Percentiles rank a stretch among this genome's conserved stretches.
Evolutionary conservation across 306 rosid species (phyloP).

Genomic region (Neltuma alba): DNA sequence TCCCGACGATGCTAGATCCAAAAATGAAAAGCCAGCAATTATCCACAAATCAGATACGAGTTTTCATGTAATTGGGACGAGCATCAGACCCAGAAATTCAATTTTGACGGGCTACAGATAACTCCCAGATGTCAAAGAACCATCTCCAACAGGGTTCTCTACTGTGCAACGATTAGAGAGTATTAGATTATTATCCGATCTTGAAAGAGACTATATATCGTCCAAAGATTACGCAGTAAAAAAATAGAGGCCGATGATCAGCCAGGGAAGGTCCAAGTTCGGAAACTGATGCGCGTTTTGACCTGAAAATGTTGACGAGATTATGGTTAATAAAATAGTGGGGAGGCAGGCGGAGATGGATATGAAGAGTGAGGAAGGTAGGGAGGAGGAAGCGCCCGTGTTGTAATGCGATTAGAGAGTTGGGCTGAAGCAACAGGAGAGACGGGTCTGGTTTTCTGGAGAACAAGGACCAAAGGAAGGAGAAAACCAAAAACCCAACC

Average conservation of each 20-base stretch:
- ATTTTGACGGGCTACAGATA: background rate
- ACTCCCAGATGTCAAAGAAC: constrained; percentile 20
- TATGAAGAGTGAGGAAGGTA: background rate
- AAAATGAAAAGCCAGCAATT: constrained; percentile 19
- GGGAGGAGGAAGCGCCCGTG: background rate
- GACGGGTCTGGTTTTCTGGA: background rate
- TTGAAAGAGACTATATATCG: background rate
- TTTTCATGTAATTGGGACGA: constrained; percentile 24
- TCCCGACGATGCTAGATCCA: constrained; percentile 22
- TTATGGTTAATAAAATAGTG: background rate
- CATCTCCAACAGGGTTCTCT: background rate
- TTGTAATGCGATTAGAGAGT: background rate
- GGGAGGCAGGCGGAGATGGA: background rate
- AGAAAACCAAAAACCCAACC: background rate
- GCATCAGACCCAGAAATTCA: constrained; percentile 11
- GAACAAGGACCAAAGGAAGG: background rate
- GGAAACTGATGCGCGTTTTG: background rate
- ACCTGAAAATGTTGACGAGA: constrained; percentile 2
- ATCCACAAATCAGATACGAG: constrained; percentile 43
- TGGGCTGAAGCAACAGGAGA: background rate
- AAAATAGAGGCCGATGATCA: background rate
- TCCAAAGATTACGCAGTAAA: background rate
- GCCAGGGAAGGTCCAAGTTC: background rate
- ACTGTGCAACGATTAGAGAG: background rate
- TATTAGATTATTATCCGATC: background rate